phyloP scores from a whole-genome alignment of 2,329 filamentous ascomycete genomes.

The Stylonectria norvegica region DNA sequence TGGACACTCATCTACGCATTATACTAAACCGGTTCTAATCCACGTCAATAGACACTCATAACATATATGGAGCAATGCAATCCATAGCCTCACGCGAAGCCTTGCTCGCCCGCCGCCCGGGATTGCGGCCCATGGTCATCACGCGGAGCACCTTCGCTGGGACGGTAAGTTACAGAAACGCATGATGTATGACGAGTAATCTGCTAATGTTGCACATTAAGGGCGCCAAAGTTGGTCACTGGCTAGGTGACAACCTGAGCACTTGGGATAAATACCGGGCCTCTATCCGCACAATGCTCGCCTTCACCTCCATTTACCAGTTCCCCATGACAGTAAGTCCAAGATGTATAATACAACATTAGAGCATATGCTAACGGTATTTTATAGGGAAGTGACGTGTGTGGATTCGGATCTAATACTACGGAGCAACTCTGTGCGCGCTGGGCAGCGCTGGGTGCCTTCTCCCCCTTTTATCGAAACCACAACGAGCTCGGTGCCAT shows the following conservation, averaged over 20 bases:
- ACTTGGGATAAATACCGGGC: conserved; percentile 72
- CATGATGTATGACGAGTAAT: too few species aligned
- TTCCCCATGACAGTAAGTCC: conserved; percentile 67
- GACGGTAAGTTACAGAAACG: too few species aligned
- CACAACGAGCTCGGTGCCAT: conserved; percentile 51
- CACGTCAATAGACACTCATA: conserved; percentile 66
- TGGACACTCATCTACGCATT: not conserved
- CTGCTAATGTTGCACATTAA: too few species aligned
- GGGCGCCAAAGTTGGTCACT: conserved; percentile 77
- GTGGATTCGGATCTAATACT: conserved; percentile 67
- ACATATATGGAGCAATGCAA: conserved; percentile 71
- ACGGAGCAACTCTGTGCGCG: conserved; percentile 63
- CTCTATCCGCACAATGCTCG: conserved; percentile 73
- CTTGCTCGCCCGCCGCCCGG: conserved; percentile 60
- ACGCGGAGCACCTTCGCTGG: conserved; percentile 78
- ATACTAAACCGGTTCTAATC: not conserved
- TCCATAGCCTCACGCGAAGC: conserved; percentile 73
- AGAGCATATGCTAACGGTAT: too few species aligned
- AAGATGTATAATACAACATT: too few species aligned
- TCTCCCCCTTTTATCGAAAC: conserved; percentile 69
- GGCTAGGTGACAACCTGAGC: conserved; percentile 74
- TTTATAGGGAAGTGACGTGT: conserved; percentile 73
- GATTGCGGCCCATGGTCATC: conserved; percentile 78
- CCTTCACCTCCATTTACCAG: conserved; percentile 66
- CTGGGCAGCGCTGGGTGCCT: conserved; percentile 68